Evolutionary conservation across 192 early-diverging fungal genomes (phyloP).

Genomic region (Coemansia sp.): DNA sequence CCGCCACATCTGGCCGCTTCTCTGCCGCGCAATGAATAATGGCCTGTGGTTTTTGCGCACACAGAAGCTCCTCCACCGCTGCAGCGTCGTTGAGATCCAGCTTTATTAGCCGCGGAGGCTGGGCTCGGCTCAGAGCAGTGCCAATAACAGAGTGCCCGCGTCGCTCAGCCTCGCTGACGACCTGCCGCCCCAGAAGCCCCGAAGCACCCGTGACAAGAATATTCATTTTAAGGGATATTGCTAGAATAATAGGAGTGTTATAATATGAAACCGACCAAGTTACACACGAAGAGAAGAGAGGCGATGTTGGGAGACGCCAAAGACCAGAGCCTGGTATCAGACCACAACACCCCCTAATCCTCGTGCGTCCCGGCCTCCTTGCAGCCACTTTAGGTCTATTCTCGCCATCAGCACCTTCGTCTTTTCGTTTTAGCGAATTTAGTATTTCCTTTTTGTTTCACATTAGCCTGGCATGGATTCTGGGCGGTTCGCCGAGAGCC

Average conservation of each 20-base stretch:
- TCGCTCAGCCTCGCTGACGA: slow-evolving; percentile 53
- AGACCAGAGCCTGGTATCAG: no score
- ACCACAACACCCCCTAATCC: not conserved
- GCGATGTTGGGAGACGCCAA: not conserved
- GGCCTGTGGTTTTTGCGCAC: slow-evolving; percentile 53
- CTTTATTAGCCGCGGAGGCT: slow-evolving; percentile 50
- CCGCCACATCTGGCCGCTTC: slow-evolving; percentile 77
- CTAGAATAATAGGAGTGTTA: not conserved
- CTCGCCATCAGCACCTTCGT: not conserved
- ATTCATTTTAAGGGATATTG: slow-evolving; percentile 28
- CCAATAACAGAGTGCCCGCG: slow-evolving; percentile 65
- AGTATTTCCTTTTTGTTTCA: not conserved
- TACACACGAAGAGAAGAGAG: not conserved
- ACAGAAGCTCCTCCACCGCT: slow-evolving; percentile 55
- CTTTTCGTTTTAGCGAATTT: no score
- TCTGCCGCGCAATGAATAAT: slow-evolving; percentile 86
- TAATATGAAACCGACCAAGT: not conserved
- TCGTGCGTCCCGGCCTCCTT: not conserved
- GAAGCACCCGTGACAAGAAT: slow-evolving; percentile 79
- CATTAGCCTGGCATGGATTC: not conserved
- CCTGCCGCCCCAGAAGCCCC: slow-evolving; percentile 78
- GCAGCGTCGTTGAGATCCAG: slow-evolving; percentile 62
- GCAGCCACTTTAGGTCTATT: no score
- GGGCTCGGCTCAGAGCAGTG: slow-evolving; percentile 62
- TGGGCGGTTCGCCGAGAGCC: not conserved